phyloP scores from a whole-genome alignment of 768 basidiomycete genomes.

The Clavulina sp. region DNA sequence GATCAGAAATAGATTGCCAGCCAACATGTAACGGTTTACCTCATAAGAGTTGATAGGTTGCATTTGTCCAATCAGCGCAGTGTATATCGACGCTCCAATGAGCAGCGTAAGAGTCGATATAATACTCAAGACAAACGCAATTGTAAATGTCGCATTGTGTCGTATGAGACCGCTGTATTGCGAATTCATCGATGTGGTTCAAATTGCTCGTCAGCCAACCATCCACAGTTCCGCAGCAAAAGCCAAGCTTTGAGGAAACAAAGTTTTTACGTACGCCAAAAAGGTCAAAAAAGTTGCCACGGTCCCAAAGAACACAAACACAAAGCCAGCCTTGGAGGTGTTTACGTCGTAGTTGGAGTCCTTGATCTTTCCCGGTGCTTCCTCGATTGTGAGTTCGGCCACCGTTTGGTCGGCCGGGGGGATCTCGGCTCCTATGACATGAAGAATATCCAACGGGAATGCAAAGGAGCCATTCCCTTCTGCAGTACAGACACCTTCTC shows the following conservation, averaged over 20 bases:
- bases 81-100: slow-evolving; percentile 10
- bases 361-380: slow-evolving; percentile 7
- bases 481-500: slow-evolving; percentile 6
- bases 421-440: slow-evolving; percentile 9
- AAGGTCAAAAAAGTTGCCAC: slow-evolving; percentile 4
- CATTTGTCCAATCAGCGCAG: slow-evolving; percentile 5
- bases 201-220: neutral
- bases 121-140: slow-evolving; percentile 5
- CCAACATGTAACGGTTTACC: too few relatives aligned
- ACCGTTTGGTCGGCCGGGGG: slow-evolving; percentile 4
- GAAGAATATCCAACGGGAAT: slow-evolving; percentile 7
- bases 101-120: slow-evolving; percentile 8
- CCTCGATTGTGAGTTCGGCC: slow-evolving; percentile 1
- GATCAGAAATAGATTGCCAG: too few relatives aligned
- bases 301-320: slow-evolving; percentile 11
- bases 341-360: slow-evolving; percentile 5
- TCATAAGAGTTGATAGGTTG: too few relatives aligned
- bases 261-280: slow-evolving; percentile 6
- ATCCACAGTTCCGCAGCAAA: neutral
- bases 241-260: neutral
- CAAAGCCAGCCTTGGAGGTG: slow-evolving; percentile 8
- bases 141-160: slow-evolving; percentile 9
- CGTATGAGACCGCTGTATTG: slow-evolving; percentile 10
- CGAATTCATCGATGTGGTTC: too few relatives aligned
- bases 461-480: slow-evolving; percentile 9